Conservation (phyloP, 1,284 basidiomycete genomes). For the Puccinia brachypodii region DNA sequence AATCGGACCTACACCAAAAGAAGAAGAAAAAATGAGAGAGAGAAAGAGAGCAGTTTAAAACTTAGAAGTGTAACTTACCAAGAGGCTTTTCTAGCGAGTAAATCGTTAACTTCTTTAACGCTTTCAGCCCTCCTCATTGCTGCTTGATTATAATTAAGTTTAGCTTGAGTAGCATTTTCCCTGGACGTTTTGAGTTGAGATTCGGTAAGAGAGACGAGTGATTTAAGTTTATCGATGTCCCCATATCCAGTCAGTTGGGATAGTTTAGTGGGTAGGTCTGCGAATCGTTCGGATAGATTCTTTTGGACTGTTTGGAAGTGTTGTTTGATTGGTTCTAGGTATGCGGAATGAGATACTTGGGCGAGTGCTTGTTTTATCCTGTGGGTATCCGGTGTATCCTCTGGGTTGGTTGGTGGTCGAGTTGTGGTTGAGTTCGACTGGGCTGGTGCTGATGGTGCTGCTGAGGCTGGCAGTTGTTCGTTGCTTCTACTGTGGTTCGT, state of each 20-base stretch:
- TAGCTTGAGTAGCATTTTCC: constrained; percentile 67
- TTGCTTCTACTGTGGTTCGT: too few relatives aligned
- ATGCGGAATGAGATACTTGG: background rate
- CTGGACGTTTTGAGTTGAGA: constrained; percentile 56
- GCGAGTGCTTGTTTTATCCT: too few relatives aligned
- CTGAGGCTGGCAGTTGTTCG: too few relatives aligned
- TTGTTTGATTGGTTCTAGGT: background rate
- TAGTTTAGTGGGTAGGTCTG: constrained; percentile 21
- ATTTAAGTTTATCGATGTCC: constrained; percentile 48
- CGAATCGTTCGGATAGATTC: constrained; percentile 4
- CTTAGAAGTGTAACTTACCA: background rate
- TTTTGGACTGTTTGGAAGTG: background rate
- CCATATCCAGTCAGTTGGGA: constrained; percentile 48
- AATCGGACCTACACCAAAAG: constrained; percentile 28
- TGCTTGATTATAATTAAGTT: constrained; percentile 71
- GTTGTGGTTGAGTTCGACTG: too few relatives aligned
- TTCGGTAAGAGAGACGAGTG: constrained; percentile 40
- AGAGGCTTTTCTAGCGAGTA: constrained; percentile 27
- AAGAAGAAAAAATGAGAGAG: background rate
- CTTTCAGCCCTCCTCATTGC: constrained; percentile 67
- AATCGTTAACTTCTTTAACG: constrained; percentile 42
- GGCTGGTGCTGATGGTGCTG: too few relatives aligned
- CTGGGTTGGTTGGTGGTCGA: too few relatives aligned
- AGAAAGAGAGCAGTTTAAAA: background rate
- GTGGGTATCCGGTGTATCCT: too few relatives aligned